Evolutionary conservation across 176 grass and related monocot genomes (phyloP), one percentile per base, ranked within the genome.

Genomic region (Pontederia paniculata): DNA sequence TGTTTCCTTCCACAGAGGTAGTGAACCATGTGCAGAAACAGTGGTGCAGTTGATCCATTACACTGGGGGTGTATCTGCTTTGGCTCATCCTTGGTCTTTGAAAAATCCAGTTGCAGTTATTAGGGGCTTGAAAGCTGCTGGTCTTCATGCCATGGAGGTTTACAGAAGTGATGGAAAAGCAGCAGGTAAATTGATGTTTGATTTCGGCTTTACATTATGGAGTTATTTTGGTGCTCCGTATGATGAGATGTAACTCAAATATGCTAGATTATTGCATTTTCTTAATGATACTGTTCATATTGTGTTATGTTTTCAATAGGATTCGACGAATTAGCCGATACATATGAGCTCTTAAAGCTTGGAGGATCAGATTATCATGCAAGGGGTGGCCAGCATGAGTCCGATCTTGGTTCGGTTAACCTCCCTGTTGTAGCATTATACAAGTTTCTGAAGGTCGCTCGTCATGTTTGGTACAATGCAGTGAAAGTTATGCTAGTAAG

Each of bases 311-410:
- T 42, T 65, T 53, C n/a, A 50, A 17, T 73, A 98, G 87, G 74
- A 23, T 98, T 91, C 84, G 60, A 46, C 55, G 76, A 84, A 15
- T 67, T 98, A 68, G 93, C 93, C 57, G 83, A 98, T 61, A 79
- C 71, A 54, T 70, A 84, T 49, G 80, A 67, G 68, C 80, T 98
- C 67, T 28, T 91, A 68, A 98, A 98, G 73, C 63, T 98, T 22
- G 83, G 93, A 63, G 87, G 87, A 78, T 98, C 93, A 55, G 93
- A 98, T 82, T 98, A 91, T 19, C 93, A 98, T 81, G 93, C 80
- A 67, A 88, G 72, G 82, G 80, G 80, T 7, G 66, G 78, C 25
- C 86, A 88, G 56, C 75, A 91, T 73, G 87, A 98, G 63, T 78
- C 80, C 53, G 93, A 88, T 12, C 61, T 91, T 72, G 93, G 93